These are phyloP conservation scores for Pyrenophora teres DNA, from an alignment of 2,329 filamentous ascomycete genomes.

Conservation along the genomic window DNA sequence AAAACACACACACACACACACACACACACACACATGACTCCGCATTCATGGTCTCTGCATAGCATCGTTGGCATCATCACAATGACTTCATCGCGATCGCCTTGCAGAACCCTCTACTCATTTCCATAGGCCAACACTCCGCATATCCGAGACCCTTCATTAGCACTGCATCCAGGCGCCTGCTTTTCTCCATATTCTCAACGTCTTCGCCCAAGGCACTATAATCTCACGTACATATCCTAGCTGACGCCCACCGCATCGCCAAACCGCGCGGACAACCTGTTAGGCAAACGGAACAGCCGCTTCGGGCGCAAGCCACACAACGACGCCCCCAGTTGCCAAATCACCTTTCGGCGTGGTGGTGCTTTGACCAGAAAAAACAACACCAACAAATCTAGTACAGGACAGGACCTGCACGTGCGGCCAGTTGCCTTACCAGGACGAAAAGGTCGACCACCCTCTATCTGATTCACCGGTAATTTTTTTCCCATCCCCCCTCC, in stretches of 20 bases:
- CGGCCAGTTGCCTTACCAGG: not conserved
- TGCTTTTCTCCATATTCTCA: constrained; percentile 1
- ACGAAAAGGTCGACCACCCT: not conserved
- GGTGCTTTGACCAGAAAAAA: not conserved
- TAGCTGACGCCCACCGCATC: constrained; percentile 16
- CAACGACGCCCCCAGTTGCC: not conserved
- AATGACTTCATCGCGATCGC: constrained; percentile 12
- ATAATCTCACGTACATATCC: constrained; percentile 14
- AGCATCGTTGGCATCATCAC: constrained; percentile 1
- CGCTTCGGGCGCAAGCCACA: constrained; percentile 9
- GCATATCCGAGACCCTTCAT: constrained; percentile 1
- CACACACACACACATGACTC: not conserved
- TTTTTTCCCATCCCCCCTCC: not conserved
- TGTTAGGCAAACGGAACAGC: constrained; percentile 10
- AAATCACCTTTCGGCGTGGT: constrained; percentile 2
- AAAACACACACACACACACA: too few relatives aligned
- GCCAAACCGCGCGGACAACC: constrained; percentile 12
- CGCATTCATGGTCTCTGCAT: not conserved
- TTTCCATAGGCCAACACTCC: not conserved
- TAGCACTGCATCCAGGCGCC: constrained; percentile 1
- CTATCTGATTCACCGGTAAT: not conserved
- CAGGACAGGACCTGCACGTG: not conserved
- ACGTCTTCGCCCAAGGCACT: constrained; percentile 1
- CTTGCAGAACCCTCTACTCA: not conserved
- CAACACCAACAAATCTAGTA: not conserved